Evolutionary conservation across 257 asterid species (phyloP), one percentile per base, ranked within the genome.

Genomic region (Solanum tarijense): DNA sequence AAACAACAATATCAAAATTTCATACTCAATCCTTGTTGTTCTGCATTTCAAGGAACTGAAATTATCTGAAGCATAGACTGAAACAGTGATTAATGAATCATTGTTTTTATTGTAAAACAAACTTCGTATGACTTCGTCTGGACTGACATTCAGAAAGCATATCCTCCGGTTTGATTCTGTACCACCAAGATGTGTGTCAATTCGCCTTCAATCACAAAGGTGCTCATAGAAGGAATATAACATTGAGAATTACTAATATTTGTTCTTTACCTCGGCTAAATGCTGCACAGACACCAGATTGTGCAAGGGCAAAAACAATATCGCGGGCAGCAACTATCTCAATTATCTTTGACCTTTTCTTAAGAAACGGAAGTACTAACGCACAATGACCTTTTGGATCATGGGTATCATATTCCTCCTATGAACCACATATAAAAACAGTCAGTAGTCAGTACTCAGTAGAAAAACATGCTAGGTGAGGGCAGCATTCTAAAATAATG

Each of bases 371-470:
- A 84, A 97, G 92, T 13, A 95, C 90, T 91, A 93, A 68, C 35
- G 93, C 62, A 89, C 91, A 89, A 68, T 92, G 93, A 76, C 99
- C 99, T 91, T 97, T 97, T 43, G 99, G 98, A 90, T 97, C 99
- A 93, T 96, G 98, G 39, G 99, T 97, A 89, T 97, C 99, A 85
- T 97, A 97, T 91, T 97, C 99, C 93, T 96, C 99, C 99, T 97
- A 94, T 76, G 88, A 62, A 43, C 89, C 89, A 85, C 3, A 9
- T 31, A 46, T 5, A 69, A 18, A 71, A 79, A 31, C 69, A 12
- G 85, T 48, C 29, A 27, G n/a, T 43, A 79, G 85, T 43, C 25
- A 29, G 39, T 48, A 82, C 69, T 82, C 39, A 18, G 60, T 6
- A 39, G 60, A n/a, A 76, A 38, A 12, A 38, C 48, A 76, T 76